Evolutionary conservation across 2,329 filamentous ascomycete species (phyloP).

Genomic region (Colletotrichum lindemuthianum): DNA sequence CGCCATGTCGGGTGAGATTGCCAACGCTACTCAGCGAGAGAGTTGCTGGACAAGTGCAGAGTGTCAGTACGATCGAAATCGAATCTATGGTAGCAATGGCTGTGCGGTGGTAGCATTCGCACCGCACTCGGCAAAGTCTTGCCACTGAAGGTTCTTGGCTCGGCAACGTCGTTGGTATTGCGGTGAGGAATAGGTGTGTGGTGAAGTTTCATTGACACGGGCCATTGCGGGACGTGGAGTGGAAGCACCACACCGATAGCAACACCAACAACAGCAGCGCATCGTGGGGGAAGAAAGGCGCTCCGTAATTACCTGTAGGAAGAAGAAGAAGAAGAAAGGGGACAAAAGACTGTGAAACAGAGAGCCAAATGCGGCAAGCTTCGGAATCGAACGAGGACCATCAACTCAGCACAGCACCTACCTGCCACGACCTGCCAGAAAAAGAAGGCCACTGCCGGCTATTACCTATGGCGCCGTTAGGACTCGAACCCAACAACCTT

Average conservation of each 20-base stretch:
- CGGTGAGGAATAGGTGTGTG: background rate
- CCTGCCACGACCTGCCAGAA: too few relatives aligned
- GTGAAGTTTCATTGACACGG: constrained; percentile 6
- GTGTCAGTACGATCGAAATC: background rate
- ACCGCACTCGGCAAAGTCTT: constrained; percentile 7
- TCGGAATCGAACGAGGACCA: constrained; percentile 16
- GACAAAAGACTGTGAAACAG: constrained; percentile 29
- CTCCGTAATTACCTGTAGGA: background rate
- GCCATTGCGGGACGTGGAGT: constrained; percentile 15
- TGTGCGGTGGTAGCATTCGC: constrained; percentile 16
- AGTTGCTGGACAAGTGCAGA: too few relatives aligned
- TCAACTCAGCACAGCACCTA: background rate
- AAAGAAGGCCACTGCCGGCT: too few relatives aligned
- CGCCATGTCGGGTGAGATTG: constrained; percentile 19
- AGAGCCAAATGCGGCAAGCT: constrained; percentile 16
- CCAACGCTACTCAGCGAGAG: background rate
- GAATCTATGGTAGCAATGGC: constrained; percentile 14
- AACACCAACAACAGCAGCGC: too few relatives aligned
- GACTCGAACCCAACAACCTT: too few relatives aligned
- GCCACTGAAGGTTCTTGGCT: background rate
- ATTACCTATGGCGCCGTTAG: too few relatives aligned
- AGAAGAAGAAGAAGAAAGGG: background rate
- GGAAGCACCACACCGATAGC: constrained; percentile 1
- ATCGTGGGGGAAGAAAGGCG: too few relatives aligned
- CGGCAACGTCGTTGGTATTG: background rate